A percentile compares a stretch with the other conserved stretches of the same genome.
Evolutionary conservation across 192 early-diverging fungal species (phyloP).

Genomic region (Lobosporangium transversale): DNA sequence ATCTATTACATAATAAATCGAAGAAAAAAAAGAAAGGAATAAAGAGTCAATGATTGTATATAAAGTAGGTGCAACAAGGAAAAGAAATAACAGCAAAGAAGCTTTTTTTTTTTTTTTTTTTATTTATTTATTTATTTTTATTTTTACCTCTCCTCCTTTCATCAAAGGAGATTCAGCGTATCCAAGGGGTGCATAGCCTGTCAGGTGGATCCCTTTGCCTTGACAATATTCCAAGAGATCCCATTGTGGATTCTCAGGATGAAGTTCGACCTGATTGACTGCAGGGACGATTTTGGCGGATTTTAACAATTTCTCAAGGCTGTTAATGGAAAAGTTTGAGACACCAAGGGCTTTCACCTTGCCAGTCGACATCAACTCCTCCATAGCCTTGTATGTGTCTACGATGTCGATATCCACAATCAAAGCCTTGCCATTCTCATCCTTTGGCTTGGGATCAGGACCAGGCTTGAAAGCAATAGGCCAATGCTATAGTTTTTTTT

Average conservation of each 20-base stretch:
- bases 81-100: neutral
- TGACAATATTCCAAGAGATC: constrained; percentile 80
- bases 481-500: too few species aligned
- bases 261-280: constrained; percentile 88
- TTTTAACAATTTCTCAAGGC: constrained; percentile 73
- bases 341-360: constrained; percentile 86
- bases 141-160: constrained; percentile 34
- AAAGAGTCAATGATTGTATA: neutral
- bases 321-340: constrained; percentile 76
- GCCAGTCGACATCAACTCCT: constrained; percentile 74
- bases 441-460: constrained; percentile 13
- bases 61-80: neutral
- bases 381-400: constrained; percentile 87
- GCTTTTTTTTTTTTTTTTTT: neutral
- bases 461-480: constrained; percentile 68
- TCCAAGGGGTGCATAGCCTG: constrained; percentile 89
- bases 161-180: constrained; percentile 33
- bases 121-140: neutral
- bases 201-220: constrained; percentile 74
- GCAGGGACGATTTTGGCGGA: constrained; percentile 77
- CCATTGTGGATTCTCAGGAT: constrained; percentile 76
- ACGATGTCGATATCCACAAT: constrained; percentile 67
- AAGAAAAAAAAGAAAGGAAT: too few species aligned
- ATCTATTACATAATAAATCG: too few species aligned
- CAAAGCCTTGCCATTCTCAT: constrained; percentile 49